Evolutionary conservation across 805 yeast genomes (phyloP), one percentile per base, ranked within the genome.

Genomic region (Lipomyces starkeyi): DNA sequence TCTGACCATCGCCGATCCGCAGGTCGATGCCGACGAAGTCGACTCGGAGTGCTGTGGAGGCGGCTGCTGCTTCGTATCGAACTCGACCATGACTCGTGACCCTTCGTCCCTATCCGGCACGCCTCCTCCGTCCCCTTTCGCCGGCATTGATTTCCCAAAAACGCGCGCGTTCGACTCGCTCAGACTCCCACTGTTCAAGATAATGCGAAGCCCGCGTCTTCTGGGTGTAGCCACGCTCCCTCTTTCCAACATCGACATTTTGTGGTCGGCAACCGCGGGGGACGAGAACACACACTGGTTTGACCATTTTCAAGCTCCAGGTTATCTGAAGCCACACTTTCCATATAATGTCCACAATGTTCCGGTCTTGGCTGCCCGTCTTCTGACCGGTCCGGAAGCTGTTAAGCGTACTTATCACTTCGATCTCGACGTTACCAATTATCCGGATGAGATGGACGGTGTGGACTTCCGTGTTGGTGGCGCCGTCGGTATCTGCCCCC

Each of bases 381-480:
- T 68, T 6, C 66, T 74, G 13, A 74, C 76, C 22, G 58, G 61
- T 9, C 61, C 63, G 4, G 73, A 65, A 27, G 76, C 76, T 4
- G 47, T 60, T 52, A 74, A 74, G 66, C 71, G 76, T 8, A 73
- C 74, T 8, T 74, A 71, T 37, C 76, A 74, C 55, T 73, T 74
- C 55, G 76, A 73, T 37, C 25, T 74, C 27, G 76, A 74, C 58
- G 76, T 74, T 17, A 63, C 73, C 4, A 53, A 65, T 49, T 74
- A 74, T 55, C 76, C 76, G 2, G 69, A 71, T 11, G 75, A 74
- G 49, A 66, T 73, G 27, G 66, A 69, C 3, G 75, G 72, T 32
- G 71, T 74, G 27, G 74, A 73, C 58, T 74, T 74, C 59, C 74
- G 70, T 57, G 76, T 74, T 11, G 76, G 76, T 49, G 76, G 76